Conservation (phyloP, 441 rosid genomes). For the Gossypium laxum region DNA sequence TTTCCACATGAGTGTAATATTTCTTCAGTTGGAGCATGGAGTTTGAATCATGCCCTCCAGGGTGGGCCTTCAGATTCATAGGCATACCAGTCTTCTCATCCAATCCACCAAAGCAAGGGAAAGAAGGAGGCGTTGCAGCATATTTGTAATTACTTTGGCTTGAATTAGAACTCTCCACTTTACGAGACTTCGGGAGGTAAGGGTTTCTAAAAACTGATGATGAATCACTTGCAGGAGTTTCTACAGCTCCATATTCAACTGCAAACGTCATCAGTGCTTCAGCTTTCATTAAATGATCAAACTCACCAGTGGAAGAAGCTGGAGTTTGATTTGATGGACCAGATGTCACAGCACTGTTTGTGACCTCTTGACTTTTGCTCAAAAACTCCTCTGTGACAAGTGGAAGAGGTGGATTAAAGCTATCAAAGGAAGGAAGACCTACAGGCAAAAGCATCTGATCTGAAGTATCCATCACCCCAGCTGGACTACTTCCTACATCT, state of each 20-base stretch:
- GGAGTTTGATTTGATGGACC: conserved; percentile 43
- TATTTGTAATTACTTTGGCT: conserved; percentile 58
- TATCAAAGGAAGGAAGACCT: conserved; percentile 76
- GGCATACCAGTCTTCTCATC: conserved; percentile 48
- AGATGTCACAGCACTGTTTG: conserved; percentile 38
- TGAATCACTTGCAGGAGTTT: conserved; percentile 62
- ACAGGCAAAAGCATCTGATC: conserved; percentile 80
- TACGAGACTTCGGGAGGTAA: conserved; percentile 71
- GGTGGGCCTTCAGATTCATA: conserved; percentile 38
- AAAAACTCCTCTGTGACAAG: conserved; percentile 51
- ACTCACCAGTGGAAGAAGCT: conserved; percentile 52
- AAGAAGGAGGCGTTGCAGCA: conserved; percentile 75
- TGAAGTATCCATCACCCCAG: conserved; percentile 66
- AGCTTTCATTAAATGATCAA: conserved; percentile 87
- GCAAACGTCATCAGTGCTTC: conserved; percentile 98
- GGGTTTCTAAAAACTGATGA: conserved; percentile 71
- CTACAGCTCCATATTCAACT: conserved; percentile 95
- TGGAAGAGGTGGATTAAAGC: conserved; percentile 58
- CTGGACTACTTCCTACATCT: conserved; percentile 84
- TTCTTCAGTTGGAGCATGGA: conserved; percentile 31
- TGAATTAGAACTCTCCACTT: conserved; percentile 64
- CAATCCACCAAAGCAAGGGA: conserved; percentile 51
- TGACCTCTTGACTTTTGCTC: conserved; percentile 62
- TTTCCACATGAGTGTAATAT: conserved; percentile 66
- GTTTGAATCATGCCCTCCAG: conserved; percentile 36